A percentile compares a stretch with the other conserved stretches of the same genome.
phyloP scores from a whole-genome alignment of 2,329 filamentous ascomycete genomes.

The Fusarium veterinarium region DNA sequence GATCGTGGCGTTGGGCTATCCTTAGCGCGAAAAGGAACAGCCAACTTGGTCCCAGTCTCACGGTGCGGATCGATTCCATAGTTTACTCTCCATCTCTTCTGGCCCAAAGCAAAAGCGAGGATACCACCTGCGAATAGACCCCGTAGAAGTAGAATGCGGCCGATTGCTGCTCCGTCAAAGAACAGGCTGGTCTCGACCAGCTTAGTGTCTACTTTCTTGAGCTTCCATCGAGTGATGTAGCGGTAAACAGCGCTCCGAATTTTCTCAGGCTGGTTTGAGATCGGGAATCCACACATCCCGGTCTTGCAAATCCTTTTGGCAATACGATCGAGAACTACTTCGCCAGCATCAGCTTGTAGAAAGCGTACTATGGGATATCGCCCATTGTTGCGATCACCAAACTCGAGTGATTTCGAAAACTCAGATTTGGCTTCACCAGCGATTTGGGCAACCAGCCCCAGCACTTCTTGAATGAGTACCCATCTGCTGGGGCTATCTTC shows the following conservation, averaged over 20 bases:
- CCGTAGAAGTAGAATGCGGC: conserved; percentile 60
- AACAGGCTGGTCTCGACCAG: conserved; percentile 53
- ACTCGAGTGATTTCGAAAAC: conserved; percentile 57
- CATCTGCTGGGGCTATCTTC: conserved; percentile 68
- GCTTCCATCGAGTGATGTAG: conserved; percentile 57
- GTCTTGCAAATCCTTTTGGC: conserved; percentile 55
- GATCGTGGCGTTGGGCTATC: conserved; percentile 65
- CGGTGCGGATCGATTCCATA: conserved; percentile 66
- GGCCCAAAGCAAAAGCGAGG: conserved; percentile 61
- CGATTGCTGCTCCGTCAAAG: conserved; percentile 51
- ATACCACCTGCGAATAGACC: conserved; percentile 68
- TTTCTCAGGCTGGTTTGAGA: conserved; percentile 50
- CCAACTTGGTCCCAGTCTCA: conserved; percentile 57
- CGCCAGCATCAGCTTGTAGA: conserved; percentile 50
- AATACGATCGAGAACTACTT: conserved; percentile 48
- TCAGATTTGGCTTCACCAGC: conserved; percentile 45
- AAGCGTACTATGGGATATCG: conserved; percentile 63
- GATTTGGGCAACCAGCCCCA: conserved; percentile 55
- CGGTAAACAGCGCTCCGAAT: conserved; percentile 49
- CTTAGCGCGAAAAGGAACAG: conserved; percentile 71
- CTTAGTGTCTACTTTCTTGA: conserved; percentile 46
- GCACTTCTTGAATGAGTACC: conserved; percentile 64
- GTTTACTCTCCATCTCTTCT: conserved; percentile 73
- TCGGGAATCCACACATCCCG: conserved; percentile 57
- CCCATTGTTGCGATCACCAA: conserved; percentile 47